A percentile compares a stretch with the other conserved stretches of the same genome.
Conservation (phyloP, 2,329 filamentous ascomycete genomes). For the Acrocalymma vagum region DNA sequence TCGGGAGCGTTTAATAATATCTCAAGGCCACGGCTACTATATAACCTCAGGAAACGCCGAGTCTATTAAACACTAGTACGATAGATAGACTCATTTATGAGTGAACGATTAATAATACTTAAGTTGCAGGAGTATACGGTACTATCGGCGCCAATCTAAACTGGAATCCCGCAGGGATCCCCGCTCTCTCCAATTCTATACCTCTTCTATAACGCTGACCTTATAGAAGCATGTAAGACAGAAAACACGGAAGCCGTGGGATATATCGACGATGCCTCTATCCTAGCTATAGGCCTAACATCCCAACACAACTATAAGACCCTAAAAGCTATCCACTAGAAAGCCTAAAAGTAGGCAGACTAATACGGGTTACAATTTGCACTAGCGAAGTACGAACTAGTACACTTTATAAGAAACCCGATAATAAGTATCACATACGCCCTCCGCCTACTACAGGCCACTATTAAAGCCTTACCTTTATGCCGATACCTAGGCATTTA, state of each 20-base stretch:
- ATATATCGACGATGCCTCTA: constrained; percentile 32
- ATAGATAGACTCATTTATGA: too few relatives aligned
- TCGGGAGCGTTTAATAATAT: constrained; percentile 41
- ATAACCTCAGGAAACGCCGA: constrained; percentile 25
- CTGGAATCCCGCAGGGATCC: constrained; percentile 40
- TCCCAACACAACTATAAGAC: constrained; percentile 24
- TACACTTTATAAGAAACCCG: constrained; percentile 36
- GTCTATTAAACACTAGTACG: constrained; percentile 21
- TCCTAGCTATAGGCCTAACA: constrained; percentile 22
- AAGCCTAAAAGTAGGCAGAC: constrained; percentile 27
- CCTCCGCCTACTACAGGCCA: constrained; percentile 10
- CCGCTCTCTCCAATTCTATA: constrained; percentile 42
- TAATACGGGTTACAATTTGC: constrained; percentile 35
- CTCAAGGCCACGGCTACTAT: constrained; percentile 28
- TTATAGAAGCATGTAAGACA: constrained; percentile 29
- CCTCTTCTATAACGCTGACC: constrained; percentile 42
- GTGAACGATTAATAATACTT: too few relatives aligned
- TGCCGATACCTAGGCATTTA: constrained; percentile 26
- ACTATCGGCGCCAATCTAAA: too few relatives aligned
- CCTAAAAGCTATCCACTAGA: constrained; percentile 18
- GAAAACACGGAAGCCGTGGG: constrained; percentile 17
- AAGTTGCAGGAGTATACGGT: too few relatives aligned
- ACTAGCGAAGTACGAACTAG: constrained; percentile 38
- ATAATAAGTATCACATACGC: constrained; percentile 15
- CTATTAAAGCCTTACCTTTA: constrained; percentile 15